These are phyloP conservation scores for Chalciporus pseudorubinellus DNA, from an alignment of 768 basidiomycete species.

Conservation along the genomic window DNA sequence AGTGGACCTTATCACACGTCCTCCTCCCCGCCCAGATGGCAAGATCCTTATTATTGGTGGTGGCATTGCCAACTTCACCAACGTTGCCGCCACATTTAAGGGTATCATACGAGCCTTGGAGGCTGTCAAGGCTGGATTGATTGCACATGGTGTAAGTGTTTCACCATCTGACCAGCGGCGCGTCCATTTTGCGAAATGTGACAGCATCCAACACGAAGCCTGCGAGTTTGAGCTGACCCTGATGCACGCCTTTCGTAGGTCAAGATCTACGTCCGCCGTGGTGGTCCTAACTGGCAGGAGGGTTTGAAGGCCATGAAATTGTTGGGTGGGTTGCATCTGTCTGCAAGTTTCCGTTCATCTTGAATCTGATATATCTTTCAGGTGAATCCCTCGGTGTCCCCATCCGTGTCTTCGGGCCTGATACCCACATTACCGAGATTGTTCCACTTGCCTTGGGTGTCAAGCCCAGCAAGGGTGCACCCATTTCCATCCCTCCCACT, in stretches of 20 bases:
- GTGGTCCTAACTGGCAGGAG: conserved; percentile 99
- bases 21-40: conserved; percentile 76
- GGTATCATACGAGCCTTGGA: conserved; percentile 97
- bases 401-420: conserved; percentile 95
- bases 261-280: conserved; percentile 95
- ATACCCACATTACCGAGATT: conserved; percentile 97
- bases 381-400: conserved; percentile 94
- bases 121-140: conserved; percentile 85
- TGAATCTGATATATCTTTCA: conserved; percentile 2
- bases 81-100: conserved; percentile 99
- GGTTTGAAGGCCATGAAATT: conserved; percentile 97
- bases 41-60: conserved; percentile 99
- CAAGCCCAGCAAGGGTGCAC: conserved; percentile 36
- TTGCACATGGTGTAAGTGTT: conserved; percentile 38
- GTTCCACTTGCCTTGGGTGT: conserved; percentile 95
- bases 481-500: conserved; percentile 42
- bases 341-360: not conserved
- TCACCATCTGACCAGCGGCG: too few species aligned
- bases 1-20: conserved; percentile 95
- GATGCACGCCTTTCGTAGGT: conserved; percentile 54
- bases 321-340: conserved; percentile 46
- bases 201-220: too few species aligned
- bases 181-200: too few species aligned
- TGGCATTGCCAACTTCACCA: conserved; percentile 99
- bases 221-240: not conserved